Evolutionary conservation across 305 asterid genomes (phyloP).

Genomic region (Solanum hybrid): DNA sequence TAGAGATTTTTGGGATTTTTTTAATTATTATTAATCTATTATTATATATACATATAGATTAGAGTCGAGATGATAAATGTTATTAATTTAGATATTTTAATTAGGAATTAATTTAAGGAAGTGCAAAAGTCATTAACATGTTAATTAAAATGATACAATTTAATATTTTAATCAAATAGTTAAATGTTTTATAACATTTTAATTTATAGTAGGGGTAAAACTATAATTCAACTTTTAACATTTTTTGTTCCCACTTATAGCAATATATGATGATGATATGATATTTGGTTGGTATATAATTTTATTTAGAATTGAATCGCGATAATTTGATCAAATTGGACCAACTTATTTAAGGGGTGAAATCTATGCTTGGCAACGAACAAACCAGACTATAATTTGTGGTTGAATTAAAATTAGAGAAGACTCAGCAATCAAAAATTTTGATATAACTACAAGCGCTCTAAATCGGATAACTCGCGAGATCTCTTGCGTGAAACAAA

Average conservation of each 20-base stretch:
- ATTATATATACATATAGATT: too few species aligned
- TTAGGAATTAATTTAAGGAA: neutral
- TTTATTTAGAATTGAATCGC: neutral
- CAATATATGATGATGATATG: neutral
- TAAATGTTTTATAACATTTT: too few species aligned
- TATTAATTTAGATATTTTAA: too few species aligned
- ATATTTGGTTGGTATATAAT: neutral
- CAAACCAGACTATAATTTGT: neutral
- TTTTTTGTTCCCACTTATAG: neutral
- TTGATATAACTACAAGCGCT: neutral
- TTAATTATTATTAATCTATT: too few species aligned
- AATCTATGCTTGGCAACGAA: neutral
- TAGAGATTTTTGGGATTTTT: too few species aligned
- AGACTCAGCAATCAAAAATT: neutral
- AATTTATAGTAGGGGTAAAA: too few species aligned
- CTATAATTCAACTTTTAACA: too few species aligned
- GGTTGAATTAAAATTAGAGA: neutral
- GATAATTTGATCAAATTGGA: neutral
- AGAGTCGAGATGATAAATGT: too few species aligned
- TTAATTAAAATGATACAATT: neutral
- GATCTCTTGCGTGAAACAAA: too few species aligned
- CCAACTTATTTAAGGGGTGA: neutral
- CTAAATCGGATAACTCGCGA: too few species aligned
- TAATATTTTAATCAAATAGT: too few species aligned
- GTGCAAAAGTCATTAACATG: neutral